These are phyloP conservation scores for Dictyostelium discoideum DNA, from an alignment of 78 protist species.

Conservation along the genomic window DNA sequence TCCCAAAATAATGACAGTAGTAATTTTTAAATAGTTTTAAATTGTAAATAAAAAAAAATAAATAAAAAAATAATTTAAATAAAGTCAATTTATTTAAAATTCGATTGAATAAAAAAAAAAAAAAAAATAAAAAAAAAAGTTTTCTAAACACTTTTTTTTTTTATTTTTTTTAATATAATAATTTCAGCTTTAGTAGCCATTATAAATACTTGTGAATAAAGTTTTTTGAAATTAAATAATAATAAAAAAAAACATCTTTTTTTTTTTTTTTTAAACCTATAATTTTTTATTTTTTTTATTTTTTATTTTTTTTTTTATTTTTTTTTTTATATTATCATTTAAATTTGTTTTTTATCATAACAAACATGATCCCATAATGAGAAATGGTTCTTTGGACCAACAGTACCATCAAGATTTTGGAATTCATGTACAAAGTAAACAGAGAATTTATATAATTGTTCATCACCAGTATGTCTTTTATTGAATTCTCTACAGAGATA, in stretches of 20 bases:
- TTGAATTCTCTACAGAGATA: slow-evolving; percentile 76
- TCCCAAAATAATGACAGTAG: background rate
- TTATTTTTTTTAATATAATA: no score
- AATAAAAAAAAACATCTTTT: no score
- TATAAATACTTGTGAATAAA: no score
- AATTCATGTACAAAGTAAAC: slow-evolving; percentile 52
- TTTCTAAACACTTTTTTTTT: no score
- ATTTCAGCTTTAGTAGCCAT: no score
- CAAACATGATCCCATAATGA: slow-evolving; percentile 67
- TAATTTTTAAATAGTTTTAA: background rate
- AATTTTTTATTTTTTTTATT: background rate
- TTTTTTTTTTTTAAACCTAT: no score
- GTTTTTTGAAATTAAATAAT: no score
- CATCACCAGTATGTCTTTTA: background rate
- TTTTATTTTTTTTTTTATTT: background rate
- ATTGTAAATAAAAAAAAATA: background rate
- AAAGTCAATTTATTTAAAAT: no score
- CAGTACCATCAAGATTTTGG: slow-evolving; percentile 53
- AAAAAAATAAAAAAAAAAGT: no score
- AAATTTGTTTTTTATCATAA: slow-evolving; percentile 13
- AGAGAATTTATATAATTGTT: slow-evolving; percentile 32
- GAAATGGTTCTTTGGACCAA: background rate
- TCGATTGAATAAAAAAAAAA: no score
- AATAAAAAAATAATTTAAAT: no score
- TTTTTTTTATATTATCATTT: background rate